Evolutionary conservation across 306 rosid species (phyloP).

Genomic region (Ormosia emarginata): DNA sequence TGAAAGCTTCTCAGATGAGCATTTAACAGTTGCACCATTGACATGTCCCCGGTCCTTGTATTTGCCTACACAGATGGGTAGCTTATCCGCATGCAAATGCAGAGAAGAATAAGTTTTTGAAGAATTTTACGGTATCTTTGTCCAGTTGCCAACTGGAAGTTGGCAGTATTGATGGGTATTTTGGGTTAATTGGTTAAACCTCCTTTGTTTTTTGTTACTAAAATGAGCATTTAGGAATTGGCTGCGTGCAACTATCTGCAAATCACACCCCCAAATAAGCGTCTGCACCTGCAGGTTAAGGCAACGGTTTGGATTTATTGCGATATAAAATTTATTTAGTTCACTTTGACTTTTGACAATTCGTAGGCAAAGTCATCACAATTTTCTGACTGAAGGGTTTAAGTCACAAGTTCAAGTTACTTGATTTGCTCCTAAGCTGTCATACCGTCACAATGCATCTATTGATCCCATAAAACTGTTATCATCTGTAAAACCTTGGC

Average conservation of each 20-base stretch:
- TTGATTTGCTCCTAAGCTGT: background rate
- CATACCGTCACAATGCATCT: background rate
- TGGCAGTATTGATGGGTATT: background rate
- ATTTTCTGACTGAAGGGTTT: background rate
- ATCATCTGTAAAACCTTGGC: background rate
- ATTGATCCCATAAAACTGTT: too few species aligned
- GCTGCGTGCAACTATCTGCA: background rate
- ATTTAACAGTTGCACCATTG: background rate
- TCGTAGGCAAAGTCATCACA: background rate
- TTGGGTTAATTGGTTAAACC: background rate
- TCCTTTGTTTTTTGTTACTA: background rate
- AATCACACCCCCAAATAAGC: background rate
- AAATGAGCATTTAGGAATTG: background rate
- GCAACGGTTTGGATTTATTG: background rate
- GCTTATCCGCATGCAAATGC: background rate
- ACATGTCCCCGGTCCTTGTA: too few species aligned
- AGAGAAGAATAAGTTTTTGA: background rate
- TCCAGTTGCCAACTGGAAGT: background rate
- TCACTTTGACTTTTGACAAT: background rate
- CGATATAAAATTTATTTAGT: background rate
- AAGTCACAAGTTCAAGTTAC: background rate
- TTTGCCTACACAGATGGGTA: too few species aligned
- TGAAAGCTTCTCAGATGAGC: slow-evolving; percentile 42
- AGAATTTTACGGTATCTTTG: background rate
- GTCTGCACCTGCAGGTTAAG: background rate